Evolutionary conservation across 2,329 filamentous ascomycete species (phyloP), one percentile per base, ranked within the genome.

Genomic region (Stagonosporopsis cucurbitacearum): DNA sequence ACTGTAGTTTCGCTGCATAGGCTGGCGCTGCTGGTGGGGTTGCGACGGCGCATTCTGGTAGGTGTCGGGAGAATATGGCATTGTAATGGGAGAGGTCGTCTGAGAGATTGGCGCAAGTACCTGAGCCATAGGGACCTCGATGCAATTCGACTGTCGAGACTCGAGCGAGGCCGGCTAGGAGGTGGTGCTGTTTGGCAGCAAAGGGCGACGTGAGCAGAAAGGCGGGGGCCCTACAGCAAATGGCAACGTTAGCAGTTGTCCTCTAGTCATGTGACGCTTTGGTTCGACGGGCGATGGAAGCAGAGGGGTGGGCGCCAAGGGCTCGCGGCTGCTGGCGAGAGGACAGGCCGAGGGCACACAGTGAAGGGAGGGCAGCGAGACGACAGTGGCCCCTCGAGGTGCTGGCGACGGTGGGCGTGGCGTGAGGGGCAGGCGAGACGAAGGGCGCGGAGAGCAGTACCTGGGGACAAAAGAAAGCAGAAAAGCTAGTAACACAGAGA

Each of bases 31-130:
- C 49, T 72, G 69, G 55, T 77, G 75, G 53, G 72, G 61, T 56
- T 71, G 71, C 60, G 72, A 63, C 43, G 72, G 67, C 46, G 71
- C 64, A 66, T 69, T 75, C 59, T 77, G 75, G 71, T 79, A 81
- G 65, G 77, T 75, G 72, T 81, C 79, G 57, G 79, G 78, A 48
- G 79, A 76, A 67, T 81, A 79, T 65, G 81, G 76, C 79, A 81
- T 81, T 64, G 78, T 79, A 70, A 80, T 80, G 68, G 79, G 74
- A 68, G 72, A 75, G 66, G 78, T 69, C 54, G 77, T 73, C 71
- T 78, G 77, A 63, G 79, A 73, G 67, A 79, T 77, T 61, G 78
- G 79, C 67, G 79, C 72, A 62, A 82, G 78, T 79, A 77, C 74
- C 68, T 76, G 73, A 73, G 75, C 75, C 75, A 77, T 77, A 67